Base-by-base conservation (phyloP, 768 basidiomycete species). In the Mrakia gelida region DNA sequence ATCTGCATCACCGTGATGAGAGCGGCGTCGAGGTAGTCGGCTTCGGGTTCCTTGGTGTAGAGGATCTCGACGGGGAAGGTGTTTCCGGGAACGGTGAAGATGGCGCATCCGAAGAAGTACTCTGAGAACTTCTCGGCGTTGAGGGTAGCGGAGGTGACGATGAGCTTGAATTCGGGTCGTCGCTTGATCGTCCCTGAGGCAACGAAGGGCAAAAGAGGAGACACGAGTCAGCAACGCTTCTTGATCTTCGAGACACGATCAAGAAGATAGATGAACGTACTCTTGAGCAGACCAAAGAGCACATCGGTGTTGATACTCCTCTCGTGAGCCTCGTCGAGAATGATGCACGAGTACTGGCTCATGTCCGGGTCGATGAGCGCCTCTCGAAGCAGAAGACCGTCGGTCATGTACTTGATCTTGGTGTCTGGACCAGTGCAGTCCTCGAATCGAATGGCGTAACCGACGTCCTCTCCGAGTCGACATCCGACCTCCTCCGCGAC, bases 1-100 rank as follows among this genome's bases (percentile, higher is more conserved):
- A 99, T 99, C 85, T 99, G 97, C 92, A 98, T 96, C 82, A 99
- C 92, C 6, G 97, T 98, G 81, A 98, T 98, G 79, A 99, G 91
- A 32, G 95, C 95, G 0, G 96, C 95, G 81, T 98, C 97, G 76
- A 99, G 89, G 85, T 99, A 99, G 85, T 99, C 97, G 30, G 89
- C 88, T 85, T 98, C 97, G 0, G 97, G 97, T 82, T 99, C 97
- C 84, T 98, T 98, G 81, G 96, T 98, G 86, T 98, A 99, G n/a
- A 98, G 87, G 43, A 92, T 89, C 85, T 99, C 97, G 80, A 98
- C 97, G 9, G 97, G 97, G 86, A 93, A 98, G n/a, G 95, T 95
- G 82, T 95, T 91, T 81, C 97, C 97, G n/a, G 97, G 97, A 80
- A 99, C 98, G 54, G 96, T 97, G 88, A 98, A 98, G 85, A 99